Evolutionary conservation across 148 eudicot genomes (phyloP), one percentile per base, ranked within the genome.

Genomic region (Nepenthes mirabilis): DNA sequence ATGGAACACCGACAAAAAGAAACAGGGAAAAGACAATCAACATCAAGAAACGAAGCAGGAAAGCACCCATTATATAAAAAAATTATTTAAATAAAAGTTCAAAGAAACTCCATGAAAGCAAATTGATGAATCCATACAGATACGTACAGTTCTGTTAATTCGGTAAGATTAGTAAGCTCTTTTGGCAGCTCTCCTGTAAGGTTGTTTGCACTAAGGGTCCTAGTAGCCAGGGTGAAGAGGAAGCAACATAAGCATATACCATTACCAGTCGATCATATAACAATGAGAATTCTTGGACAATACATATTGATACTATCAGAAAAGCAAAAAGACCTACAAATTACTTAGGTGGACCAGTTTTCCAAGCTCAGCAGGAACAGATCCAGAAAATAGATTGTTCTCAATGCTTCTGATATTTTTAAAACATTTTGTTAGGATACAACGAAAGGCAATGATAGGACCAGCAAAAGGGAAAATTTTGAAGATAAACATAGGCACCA

Each of bases 91-190:
- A 23, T 23, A 69, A 3, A 60, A 34, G 23, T 43, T 10, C 6
- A 13, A 37, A 37, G 33, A 14, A 56, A 33, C 3, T 10, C 13
- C 1, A 2, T 6, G n/a, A 5, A 49, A 10, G 2, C 0, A 49
- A 49, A 49, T 49, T 10, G 10, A 49, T 49, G 13, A 11, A 2
- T 11, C 6, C 52, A 49, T 49, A 23, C 1, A 36, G 35, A 51
- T 70, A 70, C 87, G 68, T 68, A 85, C 91, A 85, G 72, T 64
- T 73, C 83, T 12, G 57, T 65, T 58, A 85, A 70, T 33, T 68
- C 72, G 37, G 57, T 60, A 36, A 84, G 77, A 49, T 75, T 72
- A 37, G 58, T 40, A 33, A 82, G 68, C 61, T 80, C 78, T 58
- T 32, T 36, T 33, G 91, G 87, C 66, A 79, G 63, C 60, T 71